Conservation (phyloP, 108 stramenopile species). For the Asterionellopsis glacialis region DNA sequence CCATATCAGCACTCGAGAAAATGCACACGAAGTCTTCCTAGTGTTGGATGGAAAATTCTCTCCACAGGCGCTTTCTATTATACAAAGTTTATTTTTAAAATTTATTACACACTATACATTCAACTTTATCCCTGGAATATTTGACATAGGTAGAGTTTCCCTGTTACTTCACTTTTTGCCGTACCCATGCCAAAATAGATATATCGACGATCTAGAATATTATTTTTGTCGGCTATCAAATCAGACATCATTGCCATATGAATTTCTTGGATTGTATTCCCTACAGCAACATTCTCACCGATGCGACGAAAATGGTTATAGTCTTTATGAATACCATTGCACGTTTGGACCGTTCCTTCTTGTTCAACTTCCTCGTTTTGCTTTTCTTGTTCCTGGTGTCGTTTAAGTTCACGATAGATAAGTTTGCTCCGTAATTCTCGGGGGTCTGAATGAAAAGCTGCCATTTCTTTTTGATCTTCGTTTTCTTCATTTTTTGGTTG, state of each 20-base stretch:
- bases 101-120: neutral
- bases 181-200: slow-evolving; percentile 41
- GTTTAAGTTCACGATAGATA: no score
- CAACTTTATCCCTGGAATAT: slow-evolving; percentile 23
- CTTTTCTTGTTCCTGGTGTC: no score
- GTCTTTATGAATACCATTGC: no score
- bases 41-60: no score
- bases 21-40: no score
- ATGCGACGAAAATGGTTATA: slow-evolving; percentile 3
- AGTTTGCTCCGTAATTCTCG: no score
- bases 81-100: no score
- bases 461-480: no score
- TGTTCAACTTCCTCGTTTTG: no score
- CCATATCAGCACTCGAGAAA: no score
- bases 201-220: slow-evolving; percentile 34
- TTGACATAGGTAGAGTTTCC: slow-evolving; percentile 30
- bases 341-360: no score
- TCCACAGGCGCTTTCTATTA: no score
- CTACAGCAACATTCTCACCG: slow-evolving; percentile 33
- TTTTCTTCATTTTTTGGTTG: neutral
- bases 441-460: neutral
- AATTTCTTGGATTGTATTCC: slow-evolving; percentile 19
- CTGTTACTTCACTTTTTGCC: neutral
- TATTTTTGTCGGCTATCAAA: slow-evolving; percentile 25
- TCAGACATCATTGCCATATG: slow-evolving; percentile 27